Evolutionary conservation across 352 stramenopile genomes (phyloP), one percentile per base, ranked within the genome.

Genomic region (Phytophthora citrophthora): DNA sequence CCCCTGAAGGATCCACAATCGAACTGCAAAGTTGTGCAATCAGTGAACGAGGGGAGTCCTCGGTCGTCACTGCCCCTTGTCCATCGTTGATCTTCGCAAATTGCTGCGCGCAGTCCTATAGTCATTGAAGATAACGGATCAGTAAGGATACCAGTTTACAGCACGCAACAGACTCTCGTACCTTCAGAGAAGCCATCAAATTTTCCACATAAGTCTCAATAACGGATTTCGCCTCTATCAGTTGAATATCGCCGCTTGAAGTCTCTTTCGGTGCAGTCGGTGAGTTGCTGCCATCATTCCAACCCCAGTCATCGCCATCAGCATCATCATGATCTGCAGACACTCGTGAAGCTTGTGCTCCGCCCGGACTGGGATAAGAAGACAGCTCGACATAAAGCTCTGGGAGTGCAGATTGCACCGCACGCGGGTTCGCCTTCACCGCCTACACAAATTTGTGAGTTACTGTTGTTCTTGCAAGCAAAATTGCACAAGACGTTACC

Each of bases 231-330:
- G 49, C 69, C 32, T 86, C 64, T 1, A 76, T 18, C 16, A 70
- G 36, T 40, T 77, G 43, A 11, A 77, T 52, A 2, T 69, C 72
- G 18, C 74, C 36, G 23, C 29, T 41, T n/a, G 20, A 39, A 8
- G 24, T 6, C 23, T 39, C 40, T 36, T 61, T 71, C 9, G 56
- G 43, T 11, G 47, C 18, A 5, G 38, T 63, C 38, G 54, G 62
- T 1, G 65, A 76, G 23, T 41, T 66, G 31, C 34, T 61, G 18
- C 48, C 59, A 16, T 90, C 83, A 54, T 81, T 76, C 79, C 81
- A 90, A 45, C 80, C 83, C 85, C 85, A 94, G 40, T 91, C 77
- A 44, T 91, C 77, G 15, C 81, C 67, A 32, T 77, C 77, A 15
- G 53, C 70, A 1, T 79, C 59, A 5, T 47, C 66, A 16, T 56